Evolutionary conservation across 257 asterid species (phyloP), one percentile per base, ranked within the genome.

Genomic region (Ophiorrhiza pumila): DNA sequence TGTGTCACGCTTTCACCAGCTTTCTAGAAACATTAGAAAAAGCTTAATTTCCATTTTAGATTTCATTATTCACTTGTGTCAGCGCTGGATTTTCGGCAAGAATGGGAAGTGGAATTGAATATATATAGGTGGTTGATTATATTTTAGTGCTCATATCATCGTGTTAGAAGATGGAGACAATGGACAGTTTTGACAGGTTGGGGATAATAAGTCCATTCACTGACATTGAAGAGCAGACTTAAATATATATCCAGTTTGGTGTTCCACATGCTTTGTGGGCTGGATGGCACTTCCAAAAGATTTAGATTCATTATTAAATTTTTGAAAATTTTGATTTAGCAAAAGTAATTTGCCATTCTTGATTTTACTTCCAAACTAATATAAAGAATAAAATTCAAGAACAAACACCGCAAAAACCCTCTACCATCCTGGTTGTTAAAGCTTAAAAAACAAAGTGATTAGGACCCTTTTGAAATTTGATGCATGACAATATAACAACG

Each of bases 241-340:
- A 65, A 61, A 53, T 41, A 50, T 4, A 18, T 18, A 4, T 69
- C 31, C 4, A 4, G 43, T 41, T 31, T 41, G 52, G 27, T 34
- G 9, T 60, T 34, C 37, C 62, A 61, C 62, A 23, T 76, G 60
- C 68, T 39, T 11, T 31, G 61, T 70, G 72, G 73, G 55, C 79
- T 75, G 73, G 73, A 45, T 4, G 9, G 39, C 73, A 55, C 77
- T 61, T 12, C 5, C 18, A n/a, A 32, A n/a, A 53, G 60, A 22
- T 53, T 53, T 53, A 53, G 22, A 17, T 50, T 50, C 8, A 41
- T 34, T 35, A 46, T 34, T 35, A 46, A 62, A 6, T 17, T 62
- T 62, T 62, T 15, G 17, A 58, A 58, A 39, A 58, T 25, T 58
- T 58, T 31, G 14, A 56, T 56, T 58, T 32, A 15, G 9, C 0